Percentiles rank a stretch among this genome's conserved stretches.
These are phyloP conservation scores for Fusarium veterinarium DNA, from an alignment of 2,329 filamentous ascomycete genomes.

Conservation along the genomic window DNA sequence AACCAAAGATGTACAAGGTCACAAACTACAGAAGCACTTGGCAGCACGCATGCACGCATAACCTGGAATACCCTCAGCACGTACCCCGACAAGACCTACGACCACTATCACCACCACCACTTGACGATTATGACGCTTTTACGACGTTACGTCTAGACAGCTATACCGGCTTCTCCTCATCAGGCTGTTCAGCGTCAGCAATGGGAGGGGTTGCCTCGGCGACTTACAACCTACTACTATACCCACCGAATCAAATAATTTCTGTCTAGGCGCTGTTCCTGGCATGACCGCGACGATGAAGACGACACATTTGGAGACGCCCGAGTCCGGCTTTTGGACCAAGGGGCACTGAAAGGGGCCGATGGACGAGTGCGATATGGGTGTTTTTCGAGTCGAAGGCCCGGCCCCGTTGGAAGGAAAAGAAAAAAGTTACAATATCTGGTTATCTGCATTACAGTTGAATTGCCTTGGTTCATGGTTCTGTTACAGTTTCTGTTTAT, in stretches of 20 bases:
- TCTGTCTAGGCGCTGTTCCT: slow-evolving; percentile 50
- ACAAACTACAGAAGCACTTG: slow-evolving; percentile 46
- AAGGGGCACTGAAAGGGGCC: slow-evolving; percentile 30
- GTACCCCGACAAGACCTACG: slow-evolving; percentile 51
- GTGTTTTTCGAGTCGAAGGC: slow-evolving; percentile 19
- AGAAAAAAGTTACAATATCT: slow-evolving; percentile 45
- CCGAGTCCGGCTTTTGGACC: slow-evolving; percentile 35
- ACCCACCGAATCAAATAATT: slow-evolving; percentile 53
- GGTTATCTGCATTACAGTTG: slow-evolving; percentile 39
- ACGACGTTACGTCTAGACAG: slow-evolving; percentile 61
- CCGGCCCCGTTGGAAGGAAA: slow-evolving; percentile 39
- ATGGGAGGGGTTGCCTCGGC: slow-evolving; percentile 50
- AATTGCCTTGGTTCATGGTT: slow-evolving; percentile 28
- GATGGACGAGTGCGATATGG: slow-evolving; percentile 27
- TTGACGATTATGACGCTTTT: slow-evolving; percentile 61
- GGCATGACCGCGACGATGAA: slow-evolving; percentile 51
- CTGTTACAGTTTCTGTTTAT: slow-evolving; percentile 29
- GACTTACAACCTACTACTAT: slow-evolving; percentile 54
- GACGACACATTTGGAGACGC: slow-evolving; percentile 33
- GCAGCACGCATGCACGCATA: slow-evolving; percentile 34
- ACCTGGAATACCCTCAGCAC: slow-evolving; percentile 47
- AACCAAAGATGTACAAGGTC: slow-evolving; percentile 52
- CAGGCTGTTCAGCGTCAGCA: slow-evolving; percentile 47
- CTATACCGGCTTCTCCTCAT: slow-evolving; percentile 50
- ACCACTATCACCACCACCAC: slow-evolving; percentile 53